Evolutionary conservation across 768 basidiomycete genomes (phyloP).

Genomic region (Mycena albidolilacea): DNA sequence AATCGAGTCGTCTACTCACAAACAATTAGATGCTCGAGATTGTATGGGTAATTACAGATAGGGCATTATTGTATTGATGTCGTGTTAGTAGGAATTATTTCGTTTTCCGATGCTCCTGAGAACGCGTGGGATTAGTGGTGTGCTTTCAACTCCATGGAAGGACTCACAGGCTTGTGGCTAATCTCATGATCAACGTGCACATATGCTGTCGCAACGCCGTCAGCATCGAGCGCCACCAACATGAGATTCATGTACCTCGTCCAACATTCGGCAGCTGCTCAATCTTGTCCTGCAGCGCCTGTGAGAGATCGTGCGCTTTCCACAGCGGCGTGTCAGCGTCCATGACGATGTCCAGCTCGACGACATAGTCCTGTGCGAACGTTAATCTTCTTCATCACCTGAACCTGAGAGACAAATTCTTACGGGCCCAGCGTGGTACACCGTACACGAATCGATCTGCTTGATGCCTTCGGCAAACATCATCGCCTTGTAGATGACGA

Average conservation of each 20-base stretch:
- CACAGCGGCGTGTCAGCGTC: conserved; percentile 71
- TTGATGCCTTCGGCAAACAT: conserved; percentile 73
- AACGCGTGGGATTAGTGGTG: background rate
- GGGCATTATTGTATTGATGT: background rate
- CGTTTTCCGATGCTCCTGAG: conserved; percentile 37
- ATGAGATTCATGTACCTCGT: conserved; percentile 42
- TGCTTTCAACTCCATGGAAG: background rate
- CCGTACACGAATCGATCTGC: conserved; percentile 71
- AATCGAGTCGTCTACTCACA: background rate
- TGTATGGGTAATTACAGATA: background rate
- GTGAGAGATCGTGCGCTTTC: conserved; percentile 66
- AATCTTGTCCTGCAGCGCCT: conserved; percentile 67
- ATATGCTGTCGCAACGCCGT: conserved; percentile 52
- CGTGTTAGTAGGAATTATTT: background rate
- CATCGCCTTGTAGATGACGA: conserved; percentile 76
- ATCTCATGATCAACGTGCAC: conserved; percentile 76
- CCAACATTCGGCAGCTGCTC: conserved; percentile 71
- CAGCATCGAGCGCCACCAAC: background rate
- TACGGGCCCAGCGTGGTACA: conserved; percentile 65
- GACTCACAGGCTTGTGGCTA: conserved; percentile 54
- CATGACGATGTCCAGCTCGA: conserved; percentile 79
- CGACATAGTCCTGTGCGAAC: conserved; percentile 60
- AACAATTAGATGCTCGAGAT: background rate
- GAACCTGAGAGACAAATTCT: no score
- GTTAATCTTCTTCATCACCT: background rate